Evolutionary conservation across 768 basidiomycete genomes (phyloP), one percentile per base, ranked within the genome.

Genomic region (Tylopilus vinaceipallidus): DNA sequence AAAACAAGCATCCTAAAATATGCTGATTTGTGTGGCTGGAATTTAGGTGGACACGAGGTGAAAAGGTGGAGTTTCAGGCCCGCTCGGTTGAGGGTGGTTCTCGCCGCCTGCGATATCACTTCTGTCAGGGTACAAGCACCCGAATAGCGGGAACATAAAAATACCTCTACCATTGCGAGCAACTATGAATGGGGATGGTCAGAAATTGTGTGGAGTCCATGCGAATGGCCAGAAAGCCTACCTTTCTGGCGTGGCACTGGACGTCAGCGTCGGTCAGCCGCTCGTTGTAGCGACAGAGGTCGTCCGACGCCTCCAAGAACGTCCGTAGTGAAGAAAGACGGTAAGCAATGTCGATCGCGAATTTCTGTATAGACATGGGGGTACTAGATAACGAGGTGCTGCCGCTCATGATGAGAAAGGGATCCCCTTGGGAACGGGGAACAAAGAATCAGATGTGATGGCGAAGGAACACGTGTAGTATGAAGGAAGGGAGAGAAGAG

Each of bases 161-260:
- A 67, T 72, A 82, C 80, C 79, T 82, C 79, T 40, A 75, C 67
- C 50, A 82, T 55, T 20, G 71, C 65, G 43, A 82, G 69, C 43
- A 82, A 68, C 80, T 82, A 54, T 41, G 24, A 43, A 45, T n/a
- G 26, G 37, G 24, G 14, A 23, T 2, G 34, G 22, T 58, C 27
- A 58, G 49, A 54, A 44, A 47, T 36, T 17, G 46, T 34, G 29
- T 4, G 6, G 43, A 22, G 5, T 3, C 19, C 27, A 29, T 51
- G 38, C 17, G 34, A 20, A 36, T 33, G 32, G 2, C 27, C 19
- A 22, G 2, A 17, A n/a, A 4, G 12, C 37, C 36, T 42, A 63
- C 68, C 59, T 68, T 68, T 59, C 65, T 60, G 23, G 53, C 57
- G 13, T 68, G 58, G 12, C 43, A 39, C 35, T 57, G 56, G 30